A percentile compares a stretch with the other conserved stretches of the same genome.
Conservation (phyloP, 352 stramenopile species). For the Globisporangium canariense region DNA sequence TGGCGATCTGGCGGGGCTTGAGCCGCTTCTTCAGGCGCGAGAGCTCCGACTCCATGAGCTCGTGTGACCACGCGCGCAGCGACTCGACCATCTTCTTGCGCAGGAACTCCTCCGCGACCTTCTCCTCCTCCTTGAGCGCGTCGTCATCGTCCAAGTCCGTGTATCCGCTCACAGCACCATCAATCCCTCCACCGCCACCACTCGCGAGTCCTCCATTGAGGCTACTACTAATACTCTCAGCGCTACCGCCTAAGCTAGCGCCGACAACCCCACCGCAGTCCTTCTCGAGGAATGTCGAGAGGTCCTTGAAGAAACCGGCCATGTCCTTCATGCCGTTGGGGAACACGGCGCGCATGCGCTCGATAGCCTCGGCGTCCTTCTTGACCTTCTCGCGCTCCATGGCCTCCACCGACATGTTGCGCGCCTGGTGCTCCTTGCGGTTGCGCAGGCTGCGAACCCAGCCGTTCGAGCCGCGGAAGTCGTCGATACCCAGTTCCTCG, state of each 20-base stretch:
- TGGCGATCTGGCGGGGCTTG: conserved; percentile 55
- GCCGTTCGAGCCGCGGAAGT: conserved; percentile 77
- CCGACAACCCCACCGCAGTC: conserved; percentile 32
- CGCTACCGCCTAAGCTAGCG: not conserved
- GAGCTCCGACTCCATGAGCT: conserved; percentile 65
- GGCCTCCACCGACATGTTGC: conserved; percentile 53
- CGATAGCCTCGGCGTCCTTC: conserved; percentile 69
- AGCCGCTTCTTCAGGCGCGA: conserved; percentile 68
- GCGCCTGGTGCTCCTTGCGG: conserved; percentile 61
- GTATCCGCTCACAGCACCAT: conserved; percentile 26
- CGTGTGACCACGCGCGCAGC: conserved; percentile 63
- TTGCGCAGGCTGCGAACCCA: conserved; percentile 80
- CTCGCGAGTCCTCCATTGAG: conserved; percentile 19
- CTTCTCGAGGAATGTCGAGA: conserved; percentile 71
- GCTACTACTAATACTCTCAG: not conserved
- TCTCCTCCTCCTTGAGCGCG: conserved; percentile 27
- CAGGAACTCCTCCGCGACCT: conserved; percentile 48
- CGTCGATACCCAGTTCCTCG: conserved; percentile 66
- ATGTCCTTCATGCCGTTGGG: conserved; percentile 75
- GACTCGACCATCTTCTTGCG: conserved; percentile 81
- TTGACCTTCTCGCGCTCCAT: conserved; percentile 57
- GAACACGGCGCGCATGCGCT: conserved; percentile 66
- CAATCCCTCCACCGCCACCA: not conserved
- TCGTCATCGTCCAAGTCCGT: conserved; percentile 38
- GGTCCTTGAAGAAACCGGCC: conserved; percentile 68